A percentile compares a stretch with the other conserved stretches of the same genome.
Evolutionary conservation across 2,329 filamentous ascomycete genomes (phyloP).

Genomic region (Elsinoe arachidis): DNA sequence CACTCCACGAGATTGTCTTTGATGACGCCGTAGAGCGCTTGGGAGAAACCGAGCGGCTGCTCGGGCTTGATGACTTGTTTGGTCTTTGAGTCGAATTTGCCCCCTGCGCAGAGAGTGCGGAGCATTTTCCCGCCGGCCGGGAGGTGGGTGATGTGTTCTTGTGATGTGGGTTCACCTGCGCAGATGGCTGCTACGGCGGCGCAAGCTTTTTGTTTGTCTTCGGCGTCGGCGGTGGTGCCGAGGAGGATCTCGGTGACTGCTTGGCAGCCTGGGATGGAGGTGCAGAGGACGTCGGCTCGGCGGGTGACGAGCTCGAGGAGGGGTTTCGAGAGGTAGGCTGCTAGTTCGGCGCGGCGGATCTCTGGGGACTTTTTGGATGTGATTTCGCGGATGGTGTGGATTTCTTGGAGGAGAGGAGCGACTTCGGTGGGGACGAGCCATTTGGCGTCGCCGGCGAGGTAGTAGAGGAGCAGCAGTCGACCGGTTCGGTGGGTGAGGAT

Average conservation of each 20-base stretch:
- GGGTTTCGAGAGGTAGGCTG: slow-evolving; percentile 63
- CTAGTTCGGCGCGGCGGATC: slow-evolving; percentile 64
- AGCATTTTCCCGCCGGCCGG: slow-evolving; percentile 70
- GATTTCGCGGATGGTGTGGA: slow-evolving; percentile 67
- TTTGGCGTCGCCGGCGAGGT: slow-evolving; percentile 58
- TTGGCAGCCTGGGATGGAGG: slow-evolving; percentile 76
- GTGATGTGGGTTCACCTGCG: slow-evolving; percentile 31
- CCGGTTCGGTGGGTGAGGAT: slow-evolving; percentile 59
- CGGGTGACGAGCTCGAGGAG: slow-evolving; percentile 65
- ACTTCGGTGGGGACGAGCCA: slow-evolving; percentile 59
- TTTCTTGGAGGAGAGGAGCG: slow-evolving; percentile 59
- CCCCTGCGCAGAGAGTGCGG: slow-evolving; percentile 83
- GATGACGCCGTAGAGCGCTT: slow-evolving; percentile 73
- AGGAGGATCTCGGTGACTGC: slow-evolving; percentile 77
- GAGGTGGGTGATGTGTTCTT: slow-evolving; percentile 53
- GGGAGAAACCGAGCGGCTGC: slow-evolving; percentile 71
- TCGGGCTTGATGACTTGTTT: slow-evolving; percentile 63
- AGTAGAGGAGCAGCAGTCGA: slow-evolving; percentile 65
- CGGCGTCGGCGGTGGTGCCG: slow-evolving; percentile 54
- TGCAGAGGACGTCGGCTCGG: slow-evolving; percentile 58
- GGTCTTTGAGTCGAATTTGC: slow-evolving; percentile 67
- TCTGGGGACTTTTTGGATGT: slow-evolving; percentile 91
- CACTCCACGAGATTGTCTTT: slow-evolving; percentile 66
- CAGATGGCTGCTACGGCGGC: slow-evolving; percentile 50
- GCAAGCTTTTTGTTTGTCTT: slow-evolving; percentile 44